Evolutionary conservation across 441 rosid species (phyloP).

Genomic region (Sinapis alba): DNA sequence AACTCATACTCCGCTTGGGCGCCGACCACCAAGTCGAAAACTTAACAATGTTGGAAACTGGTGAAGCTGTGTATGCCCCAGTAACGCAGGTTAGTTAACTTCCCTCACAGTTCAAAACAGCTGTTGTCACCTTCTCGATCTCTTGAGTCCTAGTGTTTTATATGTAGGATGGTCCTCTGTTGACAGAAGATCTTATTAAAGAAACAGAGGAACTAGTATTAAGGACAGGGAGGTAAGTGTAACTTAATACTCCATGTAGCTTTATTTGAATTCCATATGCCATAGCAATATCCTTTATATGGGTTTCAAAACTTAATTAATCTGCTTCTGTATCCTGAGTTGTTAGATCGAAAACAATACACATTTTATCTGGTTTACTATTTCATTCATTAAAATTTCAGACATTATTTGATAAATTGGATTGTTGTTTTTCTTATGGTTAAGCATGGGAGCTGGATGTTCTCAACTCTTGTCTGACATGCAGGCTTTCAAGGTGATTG

Average conservation of each 20-base stretch:
- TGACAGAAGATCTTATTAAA: conserved; percentile 91
- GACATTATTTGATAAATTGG: conserved; percentile 27
- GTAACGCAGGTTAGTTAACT: conserved; percentile 69
- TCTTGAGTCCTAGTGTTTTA: conserved; percentile 11
- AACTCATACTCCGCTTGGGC: conserved; percentile 78
- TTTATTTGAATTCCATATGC: background rate
- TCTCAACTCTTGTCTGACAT: conserved; percentile 98
- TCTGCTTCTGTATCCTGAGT: conserved; percentile 1
- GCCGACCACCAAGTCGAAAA: conserved; percentile 52
- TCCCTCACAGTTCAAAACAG: conserved; percentile 4
- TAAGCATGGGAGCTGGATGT: conserved; percentile 98
- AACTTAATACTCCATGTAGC: background rate
- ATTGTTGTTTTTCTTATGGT: conserved; percentile 39
- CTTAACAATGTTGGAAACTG: conserved; percentile 85
- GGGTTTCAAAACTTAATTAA: background rate
- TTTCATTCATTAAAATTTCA: background rate
- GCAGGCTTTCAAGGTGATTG: conserved; percentile 96
- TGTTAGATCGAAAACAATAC: too few relatives aligned
- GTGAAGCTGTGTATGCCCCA: conserved; percentile 88
- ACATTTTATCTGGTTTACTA: conserved; percentile 7
- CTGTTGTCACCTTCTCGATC: conserved; percentile 13
- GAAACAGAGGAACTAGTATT: conserved; percentile 96
- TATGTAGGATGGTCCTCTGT: conserved; percentile 85
- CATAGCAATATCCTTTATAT: background rate
- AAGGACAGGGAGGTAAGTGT: conserved; percentile 86